Evolutionary conservation across 148 eudicot genomes (phyloP).

Genomic region (Persicaria tinctoria): DNA sequence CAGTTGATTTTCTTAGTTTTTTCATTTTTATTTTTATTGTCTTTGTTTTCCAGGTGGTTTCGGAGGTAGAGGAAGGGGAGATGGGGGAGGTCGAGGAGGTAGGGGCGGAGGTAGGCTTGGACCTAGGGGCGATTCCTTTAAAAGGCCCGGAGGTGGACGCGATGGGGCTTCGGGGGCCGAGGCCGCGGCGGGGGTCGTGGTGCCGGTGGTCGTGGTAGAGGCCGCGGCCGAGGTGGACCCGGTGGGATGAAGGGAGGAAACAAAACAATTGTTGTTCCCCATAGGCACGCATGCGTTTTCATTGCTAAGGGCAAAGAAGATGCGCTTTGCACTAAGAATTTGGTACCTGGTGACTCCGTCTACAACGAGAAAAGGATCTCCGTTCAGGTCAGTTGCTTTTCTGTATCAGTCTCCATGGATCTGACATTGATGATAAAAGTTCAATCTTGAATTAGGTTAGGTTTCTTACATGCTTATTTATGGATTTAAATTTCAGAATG

Average conservation of each 20-base stretch:
- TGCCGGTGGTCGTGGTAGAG: conserved; percentile 30
- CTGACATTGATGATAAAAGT: neutral
- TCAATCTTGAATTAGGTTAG: too few species aligned
- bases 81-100: conserved; percentile 29
- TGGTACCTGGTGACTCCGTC: conserved; percentile 96
- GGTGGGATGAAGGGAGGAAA: conserved; percentile 82
- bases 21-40: neutral
- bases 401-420: neutral
- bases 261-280: conserved; percentile 69
- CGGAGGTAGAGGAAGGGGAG: conserved; percentile 30
- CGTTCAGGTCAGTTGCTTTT: conserved; percentile 51
- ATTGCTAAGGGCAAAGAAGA: conserved; percentile 91
- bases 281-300: conserved; percentile 85
- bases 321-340: conserved; percentile 81
- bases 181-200: conserved; percentile 29
- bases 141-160: conserved; percentile 9
- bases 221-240: conserved; percentile 31
- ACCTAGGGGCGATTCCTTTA: conserved; percentile 17
- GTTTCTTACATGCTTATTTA: neutral
- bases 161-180: conserved; percentile 24
- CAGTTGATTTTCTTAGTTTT: neutral
- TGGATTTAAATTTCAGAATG: conserved; percentile 33
- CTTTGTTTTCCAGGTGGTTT: conserved; percentile 15
- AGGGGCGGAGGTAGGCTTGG: conserved; percentile 13
- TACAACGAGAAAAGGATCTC: conserved; percentile 86